Conservation (phyloP, 768 basidiomycete species). For the Psilocybe cyanescens region DNA sequence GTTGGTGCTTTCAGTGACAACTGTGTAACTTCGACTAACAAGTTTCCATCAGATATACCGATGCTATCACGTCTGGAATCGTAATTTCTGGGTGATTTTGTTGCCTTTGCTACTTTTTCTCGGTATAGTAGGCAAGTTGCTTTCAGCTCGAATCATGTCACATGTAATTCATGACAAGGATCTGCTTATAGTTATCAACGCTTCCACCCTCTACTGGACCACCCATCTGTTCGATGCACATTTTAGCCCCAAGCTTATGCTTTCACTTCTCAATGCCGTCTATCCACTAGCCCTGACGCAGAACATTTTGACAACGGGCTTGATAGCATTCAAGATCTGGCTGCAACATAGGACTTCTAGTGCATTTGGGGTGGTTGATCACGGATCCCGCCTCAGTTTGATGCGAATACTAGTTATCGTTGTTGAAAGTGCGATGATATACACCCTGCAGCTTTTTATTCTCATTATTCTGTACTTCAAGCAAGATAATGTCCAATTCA, state of each 20-base stretch:
- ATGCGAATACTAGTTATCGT: slow-evolving; percentile 19
- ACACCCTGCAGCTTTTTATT: slow-evolving; percentile 21
- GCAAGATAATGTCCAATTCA: slow-evolving; percentile 9
- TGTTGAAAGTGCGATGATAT: slow-evolving; percentile 25
- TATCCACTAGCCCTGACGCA: slow-evolving; percentile 25
- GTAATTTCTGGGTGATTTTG: slow-evolving; percentile 18
- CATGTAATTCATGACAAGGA: neutral
- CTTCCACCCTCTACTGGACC: slow-evolving; percentile 24
- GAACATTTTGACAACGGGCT: slow-evolving; percentile 27
- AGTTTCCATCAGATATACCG: slow-evolving; percentile 26
- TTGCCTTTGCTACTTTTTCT: slow-evolving; percentile 21
- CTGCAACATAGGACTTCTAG: slow-evolving; percentile 23
- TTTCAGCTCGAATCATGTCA: neutral
- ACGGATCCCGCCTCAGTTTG: slow-evolving; percentile 9
- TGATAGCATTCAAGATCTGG: slow-evolving; percentile 27
- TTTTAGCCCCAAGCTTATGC: neutral
- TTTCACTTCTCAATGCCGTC: slow-evolving; percentile 22
- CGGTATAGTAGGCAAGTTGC: slow-evolving; percentile 17
- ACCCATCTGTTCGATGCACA: slow-evolving; percentile 6
- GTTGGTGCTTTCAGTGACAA: neutral
- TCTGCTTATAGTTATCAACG: slow-evolving; percentile 14
- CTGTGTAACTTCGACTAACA: neutral
- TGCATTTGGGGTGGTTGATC: slow-evolving; percentile 15
- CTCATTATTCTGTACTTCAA: slow-evolving; percentile 19
- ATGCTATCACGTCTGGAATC: slow-evolving; percentile 29